Base-by-base conservation (phyloP, 768 basidiomycete genomes). In the Coprinellus micaceus region DNA sequence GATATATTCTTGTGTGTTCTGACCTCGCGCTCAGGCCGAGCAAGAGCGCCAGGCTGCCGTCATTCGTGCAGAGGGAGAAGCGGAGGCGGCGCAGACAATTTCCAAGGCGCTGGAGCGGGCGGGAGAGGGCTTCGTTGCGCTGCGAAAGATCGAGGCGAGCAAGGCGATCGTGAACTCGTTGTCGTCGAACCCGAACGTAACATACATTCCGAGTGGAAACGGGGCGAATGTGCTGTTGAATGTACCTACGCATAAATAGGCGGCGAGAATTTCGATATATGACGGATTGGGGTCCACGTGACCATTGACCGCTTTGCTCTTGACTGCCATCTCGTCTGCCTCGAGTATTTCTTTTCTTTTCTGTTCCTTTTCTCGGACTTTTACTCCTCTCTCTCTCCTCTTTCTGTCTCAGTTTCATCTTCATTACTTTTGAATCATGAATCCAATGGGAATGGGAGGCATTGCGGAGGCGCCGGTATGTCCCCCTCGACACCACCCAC, bases 11-110 rank as follows among this genome's bases (percentile, higher is more conserved):
- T 29, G 7, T 37, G 24, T 17, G 44, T 48, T 21, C 45, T 56
- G 53, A 63, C 53, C 58, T 60, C 53, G 54, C 57, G 21, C 52
- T 26, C 61, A 96, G 94, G 95, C 97, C 26, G 97, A 98, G 69
- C 97, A 99, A 88, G 97, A 99, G 71, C 86, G 95, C 58, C 95
- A 98, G 77, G 97, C 97, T 0, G 90, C 94, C 1, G 95, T 99
- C 57, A 98, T 99, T 55, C 85, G 97, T 45, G 97, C 97, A 1
- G 96, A 99, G 71, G 97, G 97, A 52, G 96, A 99, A 77, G 97
- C 96, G 1, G 95, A 98, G 74, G 97, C 97, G 4, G 97, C 97
- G 1, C 75, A 85, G 58, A 96, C 94, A 52, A 96, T 99, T 66
- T 95, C 93, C 17, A 81, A 77, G 57, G 91, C 97, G 22, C 74